Evolutionary conservation across 306 rosid species (phyloP), one percentile per base, ranked within the genome.

Genomic region (Lathyrus aphaca): DNA sequence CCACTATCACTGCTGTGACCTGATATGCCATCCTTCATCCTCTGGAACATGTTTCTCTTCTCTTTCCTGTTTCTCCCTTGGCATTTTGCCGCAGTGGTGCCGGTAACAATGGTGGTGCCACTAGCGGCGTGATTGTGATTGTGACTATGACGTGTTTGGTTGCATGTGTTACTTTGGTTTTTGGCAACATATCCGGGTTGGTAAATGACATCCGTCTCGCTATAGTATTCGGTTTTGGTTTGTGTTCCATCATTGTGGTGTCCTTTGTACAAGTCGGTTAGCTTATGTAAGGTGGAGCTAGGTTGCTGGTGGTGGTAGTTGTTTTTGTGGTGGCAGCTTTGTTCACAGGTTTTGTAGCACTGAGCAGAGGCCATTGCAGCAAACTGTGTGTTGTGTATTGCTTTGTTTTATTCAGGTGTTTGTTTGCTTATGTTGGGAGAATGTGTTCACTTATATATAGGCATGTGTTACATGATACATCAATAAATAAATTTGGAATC

Each of bases 291-390:
- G 2, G 69, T 8, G 10, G 77, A 76, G 44, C 42, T 13, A 13
- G 27, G 39, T 1, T 56, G 62, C 18, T 35, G 39, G 10, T 51
- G 58, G 0, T 51, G 58, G 29, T 50, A 5, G 32, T 19, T 30
- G 32, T 4, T 54, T 8, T 72, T 50, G 39, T 62, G 57, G 0
- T 77, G 80, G 77, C 53, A 3, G 62, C 30, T 60, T 48, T 77
- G 50, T 50, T 77, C 59, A 48, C 62, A 40, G 56, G 45, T 25
- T 68, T 45, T 73, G 51, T 69, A 9, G 79, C 83, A 60, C 40
- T 74, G 86, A 49, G 15, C 46, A 1, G 75, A 66, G 76, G 81
- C 78, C 79, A 78, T 78, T 38, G 25, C 17, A 4, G 5, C 30
- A 6, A 11, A 17, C 4, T 32, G 38, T 30, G 32, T 6, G 38